These are phyloP conservation scores for Cupressus sempervirens DNA, from an alignment of 75 land plant genomes.

Conservation along the genomic window DNA sequence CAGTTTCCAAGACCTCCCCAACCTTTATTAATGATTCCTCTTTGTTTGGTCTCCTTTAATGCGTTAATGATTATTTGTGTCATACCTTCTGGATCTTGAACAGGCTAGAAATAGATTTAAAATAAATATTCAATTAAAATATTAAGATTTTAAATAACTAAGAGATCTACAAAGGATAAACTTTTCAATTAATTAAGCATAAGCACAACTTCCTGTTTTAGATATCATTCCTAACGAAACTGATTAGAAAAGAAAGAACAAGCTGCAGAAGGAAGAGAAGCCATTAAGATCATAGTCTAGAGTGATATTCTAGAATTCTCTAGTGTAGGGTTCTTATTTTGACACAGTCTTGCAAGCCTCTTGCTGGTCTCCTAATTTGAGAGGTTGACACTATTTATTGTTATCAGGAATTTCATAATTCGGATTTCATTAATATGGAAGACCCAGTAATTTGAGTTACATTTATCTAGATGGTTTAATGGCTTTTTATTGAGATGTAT, in stretches of 20 bases:
- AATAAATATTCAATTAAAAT: neutral
- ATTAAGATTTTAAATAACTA: neutral
- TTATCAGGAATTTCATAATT: neutral
- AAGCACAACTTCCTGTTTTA: neutral
- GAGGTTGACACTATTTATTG: neutral
- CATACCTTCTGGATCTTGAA: slow-evolving; percentile 93
- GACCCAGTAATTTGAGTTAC: neutral
- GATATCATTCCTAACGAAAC: neutral
- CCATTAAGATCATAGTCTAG: neutral
- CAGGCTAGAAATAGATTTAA: no score
- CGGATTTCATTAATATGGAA: neutral
- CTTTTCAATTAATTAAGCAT: slow-evolving; percentile 4
- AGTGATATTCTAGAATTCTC: neutral
- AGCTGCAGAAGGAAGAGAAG: neutral
- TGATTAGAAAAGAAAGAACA: neutral
- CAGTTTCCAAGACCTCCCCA: slow-evolving; percentile 99
- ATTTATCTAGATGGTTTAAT: neutral
- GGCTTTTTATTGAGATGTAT: neutral
- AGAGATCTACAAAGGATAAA: neutral
- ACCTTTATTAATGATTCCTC: slow-evolving; percentile 95
- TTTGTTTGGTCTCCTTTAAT: slow-evolving; percentile 67
- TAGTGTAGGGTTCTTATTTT: neutral
- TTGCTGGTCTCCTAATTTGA: neutral
- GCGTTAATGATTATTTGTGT: slow-evolving; percentile 87
- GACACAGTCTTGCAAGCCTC: neutral